phyloP scores from a whole-genome alignment of 164 flowering plant species.

The Platanus orientalis region DNA sequence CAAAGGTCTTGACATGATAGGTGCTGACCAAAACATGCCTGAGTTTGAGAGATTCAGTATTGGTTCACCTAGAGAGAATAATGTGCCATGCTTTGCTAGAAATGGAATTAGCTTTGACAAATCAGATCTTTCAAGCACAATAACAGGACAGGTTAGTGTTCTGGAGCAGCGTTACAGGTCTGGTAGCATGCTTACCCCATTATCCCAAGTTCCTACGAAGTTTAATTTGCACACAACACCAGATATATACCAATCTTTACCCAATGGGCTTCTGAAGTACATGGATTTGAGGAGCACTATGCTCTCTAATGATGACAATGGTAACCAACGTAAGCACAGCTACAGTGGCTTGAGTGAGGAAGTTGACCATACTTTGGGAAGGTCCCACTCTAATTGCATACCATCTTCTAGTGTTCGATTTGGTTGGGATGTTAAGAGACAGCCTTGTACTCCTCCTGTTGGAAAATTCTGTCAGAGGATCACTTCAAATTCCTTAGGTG shows the following conservation, averaged over 20 bases:
- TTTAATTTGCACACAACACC: conserved; percentile 27
- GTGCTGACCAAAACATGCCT: conserved; percentile 42
- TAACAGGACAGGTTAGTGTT: conserved; percentile 37
- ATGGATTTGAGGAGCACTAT: conserved; percentile 22
- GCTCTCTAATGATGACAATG: conserved; percentile 16
- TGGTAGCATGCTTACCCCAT: conserved; percentile 47
- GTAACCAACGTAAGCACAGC: conserved; percentile 18
- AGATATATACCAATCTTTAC: conserved; percentile 48
- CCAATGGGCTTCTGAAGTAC: conserved; percentile 57
- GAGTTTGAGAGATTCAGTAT: conserved; percentile 58
- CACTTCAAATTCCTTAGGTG: conserved; percentile 28
- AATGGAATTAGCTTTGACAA: conserved; percentile 27
- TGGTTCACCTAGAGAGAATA: conserved; percentile 26
- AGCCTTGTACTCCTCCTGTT: conserved; percentile 46
- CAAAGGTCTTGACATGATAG: conserved; percentile 19
- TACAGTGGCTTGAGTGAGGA: conserved; percentile 19
- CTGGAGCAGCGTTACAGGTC: conserved; percentile 58
- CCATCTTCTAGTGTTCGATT: conserved; percentile 29
- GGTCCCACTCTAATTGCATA: conserved; percentile 35
- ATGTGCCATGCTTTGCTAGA: conserved; percentile 15
- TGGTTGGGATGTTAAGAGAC: conserved; percentile 27
- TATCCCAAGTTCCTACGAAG: conserved; percentile 29
- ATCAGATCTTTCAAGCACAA: conserved; percentile 30
- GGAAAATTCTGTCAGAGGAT: conserved; percentile 49
- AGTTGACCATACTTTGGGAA: conserved; percentile 15